phyloP scores from a whole-genome alignment of 768 basidiomycete species.

The Coprinopsis cinerea region DNA sequence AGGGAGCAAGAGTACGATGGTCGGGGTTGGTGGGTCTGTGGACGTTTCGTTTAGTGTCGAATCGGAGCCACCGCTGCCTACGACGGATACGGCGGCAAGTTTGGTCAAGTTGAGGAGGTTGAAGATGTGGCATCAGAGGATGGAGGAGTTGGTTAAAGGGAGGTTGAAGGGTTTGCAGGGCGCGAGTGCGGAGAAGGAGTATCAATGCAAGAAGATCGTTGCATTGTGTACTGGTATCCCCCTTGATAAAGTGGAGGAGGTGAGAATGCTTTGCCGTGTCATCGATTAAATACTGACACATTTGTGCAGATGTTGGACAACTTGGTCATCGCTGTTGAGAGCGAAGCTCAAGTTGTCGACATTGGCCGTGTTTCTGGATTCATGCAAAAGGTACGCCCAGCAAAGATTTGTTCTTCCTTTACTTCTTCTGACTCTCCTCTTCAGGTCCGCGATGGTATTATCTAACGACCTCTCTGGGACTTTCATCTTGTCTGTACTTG shows the following conservation, averaged over 20 bases:
- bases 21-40: constrained; percentile 56
- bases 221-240: constrained; percentile 83
- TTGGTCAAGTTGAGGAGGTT: constrained; percentile 71
- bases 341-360: constrained; percentile 77
- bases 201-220: constrained; percentile 88
- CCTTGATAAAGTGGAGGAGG: constrained; percentile 85
- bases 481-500: constrained; percentile 3
- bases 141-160: constrained; percentile 67
- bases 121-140: constrained; percentile 77
- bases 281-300: constrained; percentile 12
- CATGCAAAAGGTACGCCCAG: constrained; percentile 75
- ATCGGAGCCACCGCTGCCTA: constrained; percentile 67
- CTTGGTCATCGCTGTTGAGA: constrained; percentile 82
- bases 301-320: constrained; percentile 70
- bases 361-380: constrained; percentile 84
- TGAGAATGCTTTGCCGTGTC: constrained; percentile 36
- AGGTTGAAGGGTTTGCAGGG: constrained; percentile 69
- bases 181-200: constrained; percentile 82
- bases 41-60: constrained; percentile 63
- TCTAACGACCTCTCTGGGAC: too few species aligned
- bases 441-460: constrained; percentile 59
- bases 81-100: constrained; percentile 48
- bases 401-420: not conserved
- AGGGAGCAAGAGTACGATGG: constrained; percentile 60
- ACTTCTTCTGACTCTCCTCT: not conserved